Evolutionary conservation across 2,329 filamentous ascomycete species (phyloP), one percentile per base, ranked within the genome.

Genomic region (Anthostomella pinea): DNA sequence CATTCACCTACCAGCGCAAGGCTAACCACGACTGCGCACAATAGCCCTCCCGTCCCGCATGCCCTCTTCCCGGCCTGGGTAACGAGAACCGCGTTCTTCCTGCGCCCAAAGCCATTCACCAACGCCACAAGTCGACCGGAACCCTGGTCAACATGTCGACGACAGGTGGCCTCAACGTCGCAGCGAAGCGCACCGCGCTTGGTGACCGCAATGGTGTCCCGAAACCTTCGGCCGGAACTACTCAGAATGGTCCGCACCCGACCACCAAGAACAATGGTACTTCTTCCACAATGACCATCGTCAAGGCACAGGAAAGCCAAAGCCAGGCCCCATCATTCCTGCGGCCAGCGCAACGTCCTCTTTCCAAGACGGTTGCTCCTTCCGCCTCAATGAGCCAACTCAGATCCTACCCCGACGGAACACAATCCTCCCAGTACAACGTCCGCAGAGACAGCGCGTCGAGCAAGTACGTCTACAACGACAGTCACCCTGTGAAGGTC

Each of bases 41-140:
- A 46, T 48, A 91, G 87, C 85, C 86, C 45, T 83, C 85, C 63
- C 77, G 85, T 63, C 77, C 75, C 53, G 49, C 70, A 51, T 75
- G 80, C 57, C 63, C 68, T 30, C 63, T 81, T 59, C 76, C 77
- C 60, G 68, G 75, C 54, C 73, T 73, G 58, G 69, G 69, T 34
- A 84, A 88, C 66, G 87, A 94, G 65, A 93, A 93, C 63, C 65
- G 72, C 41, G 63, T 70, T 32, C 67, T 72, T 35, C 61, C 68
- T 35, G 64, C 70, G 42, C 75, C 76, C 50, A 80, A 80, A 59
- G 68, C 75, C 35, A 68, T 89, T 44, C 87, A 94, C 53, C 82
- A 88, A 53, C 83, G 85, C 46, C 83, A 88, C 67, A 95, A 95
- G 65, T 94, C 89, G 7, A 81, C 80, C 62, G 63, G 83, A 65